Evolutionary conservation across 202 grass and related monocot genomes (phyloP).

Genomic region (Miscanthus sacchariflorus): DNA sequence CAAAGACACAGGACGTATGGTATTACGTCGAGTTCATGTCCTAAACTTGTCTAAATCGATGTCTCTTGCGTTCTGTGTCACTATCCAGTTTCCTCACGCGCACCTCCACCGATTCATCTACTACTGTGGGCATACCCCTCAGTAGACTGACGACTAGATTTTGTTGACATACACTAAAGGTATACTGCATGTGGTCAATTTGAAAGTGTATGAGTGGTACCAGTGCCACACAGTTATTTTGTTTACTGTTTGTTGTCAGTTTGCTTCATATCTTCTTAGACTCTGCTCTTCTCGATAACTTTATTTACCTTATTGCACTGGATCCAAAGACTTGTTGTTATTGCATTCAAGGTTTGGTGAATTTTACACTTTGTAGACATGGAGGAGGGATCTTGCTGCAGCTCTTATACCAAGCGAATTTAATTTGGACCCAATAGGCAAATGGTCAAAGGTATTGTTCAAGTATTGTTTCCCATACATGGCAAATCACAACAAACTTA

Average conservation of each 20-base stretch:
- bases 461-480: slow-evolving; percentile 17
- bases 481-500: neutral
- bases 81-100: too few relatives aligned
- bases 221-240: neutral
- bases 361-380: slow-evolving; percentile 61
- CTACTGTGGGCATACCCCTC: too few relatives aligned
- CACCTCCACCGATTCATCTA: too few relatives aligned
- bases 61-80: too few relatives aligned
- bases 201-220: slow-evolving; percentile 27
- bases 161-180: slow-evolving; percentile 98
- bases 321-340: neutral
- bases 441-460: slow-evolving; percentile 95
- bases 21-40: too few relatives aligned
- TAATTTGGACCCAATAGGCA: slow-evolving; percentile 97
- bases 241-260: neutral
- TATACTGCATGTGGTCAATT: slow-evolving; percentile 42
- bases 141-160: too few relatives aligned
- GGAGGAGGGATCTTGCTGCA: slow-evolving; percentile 97
- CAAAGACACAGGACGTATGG: too few relatives aligned
- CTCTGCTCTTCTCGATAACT: slow-evolving; percentile 21
- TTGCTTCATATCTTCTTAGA: slow-evolving; percentile 23
- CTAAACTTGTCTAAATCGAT: too few relatives aligned
- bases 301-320: slow-evolving; percentile 9
- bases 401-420: slow-evolving; percentile 98
- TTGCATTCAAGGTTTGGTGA: neutral